These are phyloP conservation scores for Blastobotrys serpentis DNA, from an alignment of 1,139 yeast genomes.

Conservation along the genomic window DNA sequence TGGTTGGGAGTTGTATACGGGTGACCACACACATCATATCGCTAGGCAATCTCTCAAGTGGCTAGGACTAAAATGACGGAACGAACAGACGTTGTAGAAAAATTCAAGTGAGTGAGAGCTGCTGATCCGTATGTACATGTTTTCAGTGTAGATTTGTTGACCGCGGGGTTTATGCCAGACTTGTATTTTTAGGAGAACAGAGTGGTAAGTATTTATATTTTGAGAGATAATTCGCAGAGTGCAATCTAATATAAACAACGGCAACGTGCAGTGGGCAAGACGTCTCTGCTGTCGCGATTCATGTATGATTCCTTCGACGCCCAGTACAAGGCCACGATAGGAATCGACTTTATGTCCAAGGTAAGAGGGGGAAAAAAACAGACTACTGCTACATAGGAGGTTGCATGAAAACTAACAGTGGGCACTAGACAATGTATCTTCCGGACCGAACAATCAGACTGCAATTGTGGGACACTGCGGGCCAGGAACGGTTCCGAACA, in stretches of 20 bases:
- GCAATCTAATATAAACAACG: constrained; percentile 11
- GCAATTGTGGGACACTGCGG: constrained; percentile 98
- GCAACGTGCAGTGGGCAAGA: constrained; percentile 91
- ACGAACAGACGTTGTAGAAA: constrained; percentile 37
- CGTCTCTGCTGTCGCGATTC: constrained; percentile 90
- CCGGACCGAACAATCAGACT: constrained; percentile 71
- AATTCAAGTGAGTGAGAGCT: constrained; percentile 39
- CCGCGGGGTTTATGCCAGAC: constrained; percentile 44
- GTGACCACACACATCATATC: neutral
- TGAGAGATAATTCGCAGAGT: neutral
- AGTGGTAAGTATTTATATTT: constrained; percentile 55
- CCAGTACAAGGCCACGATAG: constrained; percentile 85
- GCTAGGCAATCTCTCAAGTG: constrained; percentile 3
- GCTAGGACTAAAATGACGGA: constrained; percentile 28
- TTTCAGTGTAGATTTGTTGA: neutral
- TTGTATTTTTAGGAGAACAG: constrained; percentile 96
- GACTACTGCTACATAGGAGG: no score
- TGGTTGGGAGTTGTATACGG: constrained; percentile 1
- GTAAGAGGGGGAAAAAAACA: constrained; percentile 18
- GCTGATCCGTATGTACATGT: no score
- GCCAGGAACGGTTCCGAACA: constrained; percentile 94
- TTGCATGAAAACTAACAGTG: neutral
- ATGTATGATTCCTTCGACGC: constrained; percentile 99
- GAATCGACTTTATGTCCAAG: constrained; percentile 90
- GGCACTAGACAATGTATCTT: constrained; percentile 57